phyloP scores from a whole-genome alignment of 1,284 basidiomycete species.

The Rhodotorula sp. region DNA sequence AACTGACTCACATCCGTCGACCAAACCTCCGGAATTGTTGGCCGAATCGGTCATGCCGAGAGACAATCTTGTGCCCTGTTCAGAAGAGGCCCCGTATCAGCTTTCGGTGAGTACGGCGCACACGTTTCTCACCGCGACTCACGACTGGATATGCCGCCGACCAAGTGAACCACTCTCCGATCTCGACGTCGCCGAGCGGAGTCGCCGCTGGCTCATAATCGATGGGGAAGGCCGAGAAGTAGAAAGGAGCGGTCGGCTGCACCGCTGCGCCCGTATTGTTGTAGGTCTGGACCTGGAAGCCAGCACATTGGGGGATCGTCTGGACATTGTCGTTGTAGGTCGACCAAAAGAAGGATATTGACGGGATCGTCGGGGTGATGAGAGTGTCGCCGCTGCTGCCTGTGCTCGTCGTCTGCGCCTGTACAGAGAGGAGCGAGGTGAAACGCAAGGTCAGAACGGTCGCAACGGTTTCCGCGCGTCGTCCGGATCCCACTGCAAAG shows the following conservation, averaged over 20 bases:
- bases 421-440: not conserved
- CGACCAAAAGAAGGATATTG: slow-evolving; percentile 35
- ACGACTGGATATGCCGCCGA: slow-evolving; percentile 15
- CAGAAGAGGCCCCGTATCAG: not conserved
- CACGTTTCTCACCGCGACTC: not conserved
- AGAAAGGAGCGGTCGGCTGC: slow-evolving; percentile 11
- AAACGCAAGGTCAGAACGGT: not conserved
- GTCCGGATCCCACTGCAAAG: no score
- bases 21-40: slow-evolving; percentile 28
- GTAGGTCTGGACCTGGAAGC: slow-evolving; percentile 13
- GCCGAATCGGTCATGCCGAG: slow-evolving; percentile 35
- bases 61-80: slow-evolving; percentile 23
- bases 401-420: not conserved
- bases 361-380: not conserved
- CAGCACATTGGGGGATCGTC: slow-evolving; percentile 22
- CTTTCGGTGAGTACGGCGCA: not conserved
- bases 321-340: slow-evolving; percentile 13
- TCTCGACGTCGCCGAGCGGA: not conserved
- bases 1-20: slow-evolving; percentile 23
- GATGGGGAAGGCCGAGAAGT: slow-evolving; percentile 14
- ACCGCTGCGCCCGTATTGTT: slow-evolving; percentile 3
- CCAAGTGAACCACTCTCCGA: slow-evolving; percentile 19
- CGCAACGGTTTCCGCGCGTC: not conserved
- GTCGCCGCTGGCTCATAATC: not conserved
- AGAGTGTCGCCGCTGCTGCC: not conserved